Base-by-base conservation (phyloP, 495 filamentous ascomycete species). In the Pyronema omphalodes region DNA sequence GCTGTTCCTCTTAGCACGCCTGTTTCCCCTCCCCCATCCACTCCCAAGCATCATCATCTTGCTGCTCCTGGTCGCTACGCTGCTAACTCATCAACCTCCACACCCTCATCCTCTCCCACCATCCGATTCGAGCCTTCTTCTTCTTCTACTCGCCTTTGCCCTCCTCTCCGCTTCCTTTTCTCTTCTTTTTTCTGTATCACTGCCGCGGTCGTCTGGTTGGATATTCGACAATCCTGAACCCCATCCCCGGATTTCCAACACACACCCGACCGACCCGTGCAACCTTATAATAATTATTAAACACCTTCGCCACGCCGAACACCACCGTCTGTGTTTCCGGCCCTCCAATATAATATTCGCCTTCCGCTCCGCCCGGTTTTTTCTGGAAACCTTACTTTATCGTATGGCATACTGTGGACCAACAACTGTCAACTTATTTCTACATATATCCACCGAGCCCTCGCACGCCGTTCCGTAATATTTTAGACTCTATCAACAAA, bases 331-430 rank as follows among this genome's bases (percentile, higher is more conserved):
- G 9, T 34, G 12, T 36, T 29, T 29, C 23, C 23, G 23, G 5
- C 23, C 23, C 47, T 36, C 47, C 47, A 12, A 12, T 15, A 43
- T 40, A 33, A 40, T 52, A 52, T 7, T 43, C 39, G 39, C 12
- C 23, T 11, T 50, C 11, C 36, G 23, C 50, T 40, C 41, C 50
- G 35, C n/a, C 50, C 50, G 49, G 37, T 37, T 44, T 37, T 56
- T 56, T 47, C 43, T 9, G 46, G 29, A 44, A n/a, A 14, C 19
- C 12, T 57, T 59, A 49, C 44, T 53, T 57, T 58, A 37, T 40
- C 57, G 58, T 55, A 56, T 61, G 58, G 58, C 45, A 58, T 50
- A 40, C 58, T 52, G 55, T 54, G 52, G 58, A 45, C 44, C 57
- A 57, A 57, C 48, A 57, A 48, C 50, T 50, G 53, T 59, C 39